Base-by-base conservation (phyloP, 2,329 filamentous ascomycete genomes). In the Fusarium devonianum region DNA sequence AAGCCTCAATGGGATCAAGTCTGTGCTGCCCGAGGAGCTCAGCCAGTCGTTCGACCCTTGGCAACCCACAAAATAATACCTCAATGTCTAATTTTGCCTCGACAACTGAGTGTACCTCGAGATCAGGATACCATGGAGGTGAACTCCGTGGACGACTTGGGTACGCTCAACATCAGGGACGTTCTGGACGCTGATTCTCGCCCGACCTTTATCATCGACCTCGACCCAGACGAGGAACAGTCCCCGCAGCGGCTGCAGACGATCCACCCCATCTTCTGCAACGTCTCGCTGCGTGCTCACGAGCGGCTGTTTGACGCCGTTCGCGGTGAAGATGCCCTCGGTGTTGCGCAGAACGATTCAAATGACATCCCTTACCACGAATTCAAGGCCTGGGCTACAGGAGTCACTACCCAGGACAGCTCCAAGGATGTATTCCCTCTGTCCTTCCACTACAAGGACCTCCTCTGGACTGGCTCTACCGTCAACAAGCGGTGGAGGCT, bases 91-190 rank as follows among this genome's bases (percentile, higher is more conserved):
- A n/a, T n/a, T n/a, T n/a, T n/a, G n/a, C n/a, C n/a, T n/a, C n/a
- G n/a, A n/a, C n/a, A n/a, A n/a, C n/a, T n/a, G n/a, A n/a, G n/a
- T n/a, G n/a, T n/a, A n/a, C n/a, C n/a, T n/a, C n/a, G n/a, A n/a
- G n/a, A n/a, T n/a, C n/a, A 29, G 29, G 9, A 9, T 25, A 53
- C n/a, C 12, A 61, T 61, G 58, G 43, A 56, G 36, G 38, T 50
- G 16, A 43, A 53, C 11, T 26, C 40, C 13, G 40, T 42, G 25
- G 34, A 53, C 9, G 58, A 58, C 12, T 44, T 61, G 32, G 70
- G 70, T 8, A 69, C 69, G 38, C 47, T 59, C 11, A 69, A 73
- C 5, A 83, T 80, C 8, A 78, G 86, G 36, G 69, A 73, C n/a
- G 45, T 73, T 21, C 60, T 73, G 11, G 65, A 73, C 22, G 67